Conservation (phyloP, 164 flowering plant genomes). For the Berberis vulgaris region DNA sequence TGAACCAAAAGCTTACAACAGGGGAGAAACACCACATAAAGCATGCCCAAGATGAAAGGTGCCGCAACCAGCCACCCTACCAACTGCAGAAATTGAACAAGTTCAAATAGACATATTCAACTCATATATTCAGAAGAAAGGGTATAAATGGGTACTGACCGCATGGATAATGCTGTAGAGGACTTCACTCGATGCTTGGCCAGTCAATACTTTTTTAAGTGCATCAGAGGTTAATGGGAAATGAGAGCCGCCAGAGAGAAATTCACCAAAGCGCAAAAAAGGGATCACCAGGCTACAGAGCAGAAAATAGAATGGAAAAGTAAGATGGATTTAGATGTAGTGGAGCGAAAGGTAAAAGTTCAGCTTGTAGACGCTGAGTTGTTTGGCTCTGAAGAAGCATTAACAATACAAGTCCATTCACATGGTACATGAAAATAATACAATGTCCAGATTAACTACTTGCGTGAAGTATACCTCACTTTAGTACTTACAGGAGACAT, state of each 20-base stretch:
- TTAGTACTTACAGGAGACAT: too few relatives aligned
- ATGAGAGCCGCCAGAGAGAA: conserved; percentile 72
- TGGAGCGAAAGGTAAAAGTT: too few relatives aligned
- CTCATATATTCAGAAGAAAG: neutral
- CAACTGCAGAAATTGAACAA: conserved; percentile 38
- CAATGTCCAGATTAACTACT: too few relatives aligned
- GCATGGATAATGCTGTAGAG: conserved; percentile 65
- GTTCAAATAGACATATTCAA: neutral
- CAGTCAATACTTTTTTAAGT: conserved; percentile 79
- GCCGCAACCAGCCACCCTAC: conserved; percentile 85
- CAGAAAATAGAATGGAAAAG: neutral
- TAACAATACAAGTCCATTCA: too few relatives aligned
- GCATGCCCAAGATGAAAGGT: conserved; percentile 55
- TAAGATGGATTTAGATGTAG: too few relatives aligned
- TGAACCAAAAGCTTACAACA: conserved; percentile 54
- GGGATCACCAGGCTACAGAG: conserved; percentile 65
- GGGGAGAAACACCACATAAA: conserved; percentile 53
- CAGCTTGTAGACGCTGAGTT: too few relatives aligned
- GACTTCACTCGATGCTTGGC: conserved; percentile 81
- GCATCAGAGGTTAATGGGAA: conserved; percentile 89
- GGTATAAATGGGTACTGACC: conserved; percentile 28
- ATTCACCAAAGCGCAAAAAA: conserved; percentile 90
- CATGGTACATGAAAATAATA: too few relatives aligned
- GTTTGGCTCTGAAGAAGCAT: too few relatives aligned
- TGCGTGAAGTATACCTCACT: too few relatives aligned